Base-by-base conservation (phyloP, 2,329 filamentous ascomycete species). In the Aspergillus terreus region DNA sequence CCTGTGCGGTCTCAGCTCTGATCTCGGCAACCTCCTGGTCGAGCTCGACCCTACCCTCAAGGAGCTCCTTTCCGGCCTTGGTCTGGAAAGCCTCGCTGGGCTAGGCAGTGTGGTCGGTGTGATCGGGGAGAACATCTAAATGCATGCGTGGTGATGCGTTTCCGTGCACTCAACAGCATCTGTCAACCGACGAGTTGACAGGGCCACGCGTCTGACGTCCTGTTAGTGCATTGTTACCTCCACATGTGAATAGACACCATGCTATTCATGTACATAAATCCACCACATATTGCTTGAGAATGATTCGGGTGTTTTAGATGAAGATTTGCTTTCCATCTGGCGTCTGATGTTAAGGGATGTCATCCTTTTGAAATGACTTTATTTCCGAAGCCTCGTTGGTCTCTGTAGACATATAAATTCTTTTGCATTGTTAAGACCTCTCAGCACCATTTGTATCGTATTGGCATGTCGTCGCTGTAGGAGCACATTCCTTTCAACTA, bases 91-190 rank as follows among this genome's bases (percentile, higher is more conserved):
- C 35, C 14, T n/a, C n/a, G 12, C 7, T 11, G 35, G 65, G 30
- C 53, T 65, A 32, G 66, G 66, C 36, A 23, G 44, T 19, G 49
- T 68, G 30, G 49, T 56, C 42, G 50, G 43, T 19, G 65, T 62
- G 44, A 32, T 66, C 25, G 60, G 56, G 30, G 11, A 53, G 21
- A 64, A 63, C 55, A 58, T 67, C 47, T 66, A 62, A 63, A 59
- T 33, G 47, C 45, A 47, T 51, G 32, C 50, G 47, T 47, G 35
- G 35, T 38, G 35, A 38, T 38, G 35, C 15, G 15, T 38, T 17
- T 17, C 14, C 14, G 5, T 38, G 27, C 10, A 11, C 27, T 30
- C 27, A 30, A 30, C 27, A 30, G 27, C 27, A 30, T 11, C 27
- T 30, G 27, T 30, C 27, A 30, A 30, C 10, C 27, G 27, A 30